Evolutionary conservation across 108 stramenopile genomes (phyloP).

Genomic region (Cyclotella choctawhatcheeana): DNA sequence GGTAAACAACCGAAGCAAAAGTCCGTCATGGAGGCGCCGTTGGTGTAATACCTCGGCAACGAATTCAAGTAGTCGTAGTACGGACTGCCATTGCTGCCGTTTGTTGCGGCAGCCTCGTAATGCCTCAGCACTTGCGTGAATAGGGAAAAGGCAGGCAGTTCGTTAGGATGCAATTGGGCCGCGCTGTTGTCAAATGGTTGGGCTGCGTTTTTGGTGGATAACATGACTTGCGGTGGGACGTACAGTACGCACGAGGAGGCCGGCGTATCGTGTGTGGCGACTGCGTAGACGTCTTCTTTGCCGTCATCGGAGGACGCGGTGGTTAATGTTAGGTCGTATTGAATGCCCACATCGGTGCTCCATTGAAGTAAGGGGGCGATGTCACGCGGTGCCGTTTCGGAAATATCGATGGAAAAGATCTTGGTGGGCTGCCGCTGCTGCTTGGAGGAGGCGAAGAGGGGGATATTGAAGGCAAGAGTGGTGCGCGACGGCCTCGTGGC

Average conservation of each 20-base stretch:
- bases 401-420: not conserved
- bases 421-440: no score
- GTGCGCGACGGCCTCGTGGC: no score
- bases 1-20: conserved; percentile 40
- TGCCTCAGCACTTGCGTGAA: not conserved
- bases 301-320: not conserved
- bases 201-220: not conserved
- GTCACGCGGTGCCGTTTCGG: not conserved
- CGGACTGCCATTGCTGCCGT: no score
- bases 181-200: not conserved
- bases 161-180: not conserved
- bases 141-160: not conserved
- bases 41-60: conserved; percentile 57
- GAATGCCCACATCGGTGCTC: not conserved
- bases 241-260: not conserved
- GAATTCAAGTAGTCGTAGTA: conserved; percentile 60
- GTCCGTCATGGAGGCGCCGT: conserved; percentile 63
- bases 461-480: no score
- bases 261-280: not conserved
- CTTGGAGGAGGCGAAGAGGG: no score
- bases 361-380: not conserved
- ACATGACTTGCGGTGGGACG: not conserved
- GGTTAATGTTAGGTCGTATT: not conserved
- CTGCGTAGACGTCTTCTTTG: not conserved
- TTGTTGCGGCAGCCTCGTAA: no score